Conservation (phyloP, 352 stramenopile species). For the Pythium oligandrum region DNA sequence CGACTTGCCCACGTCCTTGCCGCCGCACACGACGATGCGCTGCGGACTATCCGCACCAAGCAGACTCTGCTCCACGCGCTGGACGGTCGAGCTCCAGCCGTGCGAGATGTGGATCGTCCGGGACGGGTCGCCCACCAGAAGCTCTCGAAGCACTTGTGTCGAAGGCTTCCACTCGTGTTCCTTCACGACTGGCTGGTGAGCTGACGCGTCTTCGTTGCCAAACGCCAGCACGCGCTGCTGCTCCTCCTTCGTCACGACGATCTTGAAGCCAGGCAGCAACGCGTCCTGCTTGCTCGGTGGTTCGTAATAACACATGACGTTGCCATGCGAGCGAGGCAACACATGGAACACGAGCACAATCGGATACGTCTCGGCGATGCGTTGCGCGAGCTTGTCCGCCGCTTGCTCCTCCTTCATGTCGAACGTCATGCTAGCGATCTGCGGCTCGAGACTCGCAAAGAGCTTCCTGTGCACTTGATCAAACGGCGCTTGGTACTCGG, state of each 20-base stretch:
- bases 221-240: conserved; percentile 9
- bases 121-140: conserved; percentile 54
- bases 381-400: conserved; percentile 56
- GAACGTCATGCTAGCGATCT: conserved; percentile 7
- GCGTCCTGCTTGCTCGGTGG: conserved; percentile 21
- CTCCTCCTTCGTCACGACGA: conserved; percentile 57
- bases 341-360: conserved; percentile 71
- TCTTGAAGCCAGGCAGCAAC: conserved; percentile 79
- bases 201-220: not conserved
- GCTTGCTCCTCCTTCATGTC: conserved; percentile 71
- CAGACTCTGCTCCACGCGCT: conserved; percentile 38
- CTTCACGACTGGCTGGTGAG: not conserved
- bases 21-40: conserved; percentile 90
- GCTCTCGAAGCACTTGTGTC: conserved; percentile 43
- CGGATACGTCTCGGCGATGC: conserved; percentile 53
- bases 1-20: conserved; percentile 95
- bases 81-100: conserved; percentile 42
- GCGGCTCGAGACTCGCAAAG: conserved; percentile 38
- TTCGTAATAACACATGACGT: conserved; percentile 77
- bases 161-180: conserved; percentile 26
- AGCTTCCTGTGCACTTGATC: conserved; percentile 35
- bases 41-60: conserved; percentile 17
- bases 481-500: conserved; percentile 54
- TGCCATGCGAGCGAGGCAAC: conserved; percentile 62
- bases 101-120: conserved; percentile 59